Evolutionary conservation across 2,329 filamentous ascomycete genomes (phyloP), one percentile per base, ranked within the genome.

Genomic region (Davidsoniella australis): DNA sequence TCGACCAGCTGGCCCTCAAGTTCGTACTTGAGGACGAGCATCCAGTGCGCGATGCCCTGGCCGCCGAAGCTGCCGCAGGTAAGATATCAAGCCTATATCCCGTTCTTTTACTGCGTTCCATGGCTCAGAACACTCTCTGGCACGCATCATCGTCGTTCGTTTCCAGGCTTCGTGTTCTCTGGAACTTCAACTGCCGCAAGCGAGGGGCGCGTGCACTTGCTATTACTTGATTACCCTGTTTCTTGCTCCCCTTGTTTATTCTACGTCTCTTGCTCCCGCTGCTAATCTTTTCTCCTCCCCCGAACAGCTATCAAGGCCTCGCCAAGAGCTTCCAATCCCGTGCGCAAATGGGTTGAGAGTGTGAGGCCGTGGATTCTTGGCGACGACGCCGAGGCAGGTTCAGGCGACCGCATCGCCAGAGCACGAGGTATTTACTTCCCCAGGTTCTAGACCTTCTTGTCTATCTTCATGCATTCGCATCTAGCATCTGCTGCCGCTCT

Each of bases 311-410:
- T 75, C 18, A 62, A 72, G 57, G 60, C 58, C 49, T 63, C 68
- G 6, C 55, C 66, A 0, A 61, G 67, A 39, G 66, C 60, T 54
- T 65, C 68, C 44, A 64, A 68, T 44, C 64, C 68, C 3, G 64
- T 75, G 41, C 70, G 69, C 14, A 68, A 70, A 57, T 75, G 72
- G 72, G 72, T 73, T 24, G 68, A 72, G 42, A 70, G 72, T 36
- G 69, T 75, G 49, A 67, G 71, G 55, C 66, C 65, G 49, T 75
- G 72, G 72, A 72, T 75, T 40, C 57, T 58, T 53, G 65, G 64
- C 37, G 61, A 61, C 8, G 62, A 63, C 16, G 66, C 68, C 47
- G 64, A 63, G 14, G 63, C 65, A 29, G 60, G 63, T n/a, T 63
- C 61, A 36, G 66, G 67, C n/a, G 67, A 73, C 54, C 67, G 74